Evolutionary conservation across 2,329 filamentous ascomycete genomes (phyloP), one percentile per base, ranked within the genome.

Genomic region (Thelonectria blattea): DNA sequence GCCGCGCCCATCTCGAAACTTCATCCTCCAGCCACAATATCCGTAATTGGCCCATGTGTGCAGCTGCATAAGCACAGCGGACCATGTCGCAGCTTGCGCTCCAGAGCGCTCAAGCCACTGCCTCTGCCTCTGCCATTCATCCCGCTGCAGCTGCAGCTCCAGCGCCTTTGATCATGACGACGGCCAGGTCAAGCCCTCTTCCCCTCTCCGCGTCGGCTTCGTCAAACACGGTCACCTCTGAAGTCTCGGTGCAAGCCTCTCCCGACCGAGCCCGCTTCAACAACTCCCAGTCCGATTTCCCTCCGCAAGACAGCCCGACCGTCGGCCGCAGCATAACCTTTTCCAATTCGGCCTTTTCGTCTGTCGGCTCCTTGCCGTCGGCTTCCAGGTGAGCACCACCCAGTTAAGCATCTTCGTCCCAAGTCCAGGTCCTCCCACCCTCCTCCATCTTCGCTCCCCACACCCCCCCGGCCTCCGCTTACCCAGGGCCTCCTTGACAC

Each of bases 61-160:
- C 62, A 51, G 61, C 60, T 67, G 68, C 66, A 68, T 69, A 66
- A 70, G 48, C 61, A 61, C 78, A 76, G 78, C 73, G 74, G 74
- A 80, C 76, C 78, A 83, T 84, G 81, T 82, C 81, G 76, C 82
- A 83, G 76, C 79, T 79, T 78, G 77, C 78, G 74, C 76, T 77
- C 75, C 79, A 78, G 74, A 75, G 74, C 73, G 75, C 76, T 71
- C 74, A 80, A 71, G 76, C 73, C 73, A 47, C 58, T 53, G 42
- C 49, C 43, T 43, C 50, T 27, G 34, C 43, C 39, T 63, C 59
- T 62, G 18, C 43, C 32, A 63, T 66, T 60, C 58, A 45, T 48
- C 59, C 59, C 58, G 18, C 47, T 17, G 32, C 61, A 17, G 46
- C 30, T 47, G 55, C 46, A 34, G 27, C 27, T 30, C 27, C 27